phyloP scores from a whole-genome alignment of 164 flowering plant species.

The Magnolia sinica region DNA sequence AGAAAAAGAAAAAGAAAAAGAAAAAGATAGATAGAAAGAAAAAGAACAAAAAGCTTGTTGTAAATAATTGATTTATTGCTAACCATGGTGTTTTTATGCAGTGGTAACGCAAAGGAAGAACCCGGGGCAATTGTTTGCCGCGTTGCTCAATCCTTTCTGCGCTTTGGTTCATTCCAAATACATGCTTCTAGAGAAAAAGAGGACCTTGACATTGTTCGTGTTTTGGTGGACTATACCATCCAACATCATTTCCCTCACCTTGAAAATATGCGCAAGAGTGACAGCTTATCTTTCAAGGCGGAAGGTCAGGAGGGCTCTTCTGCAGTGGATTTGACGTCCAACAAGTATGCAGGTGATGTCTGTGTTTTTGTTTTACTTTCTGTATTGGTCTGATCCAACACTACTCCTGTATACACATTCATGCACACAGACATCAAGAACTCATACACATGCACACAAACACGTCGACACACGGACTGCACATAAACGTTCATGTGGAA shows the following conservation, averaged over 20 bases:
- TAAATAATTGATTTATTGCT: neutral
- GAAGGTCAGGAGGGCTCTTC: constrained; percentile 59
- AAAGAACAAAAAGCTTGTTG: too few species aligned
- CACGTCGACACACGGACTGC: neutral
- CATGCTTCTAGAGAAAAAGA: constrained; percentile 93
- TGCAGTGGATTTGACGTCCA: constrained; percentile 89
- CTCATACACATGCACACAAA: neutral
- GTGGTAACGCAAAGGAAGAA: constrained; percentile 99
- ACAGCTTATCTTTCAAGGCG: constrained; percentile 70
- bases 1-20: too few species aligned
- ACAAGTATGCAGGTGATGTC: constrained; percentile 90
- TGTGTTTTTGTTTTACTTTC: neutral
- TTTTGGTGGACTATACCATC: constrained; percentile 85
- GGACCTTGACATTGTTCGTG: constrained; percentile 71
- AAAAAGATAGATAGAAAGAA: too few species aligned
- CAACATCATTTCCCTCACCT: constrained; percentile 83
- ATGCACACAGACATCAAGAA: neutral
- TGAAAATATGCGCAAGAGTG: constrained; percentile 71
- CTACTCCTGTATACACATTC: neutral
- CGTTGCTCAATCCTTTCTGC: constrained; percentile 93
- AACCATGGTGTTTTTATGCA: constrained; percentile 30
- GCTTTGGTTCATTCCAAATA: constrained; percentile 96
- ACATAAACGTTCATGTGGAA: neutral
- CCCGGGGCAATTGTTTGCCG: constrained; percentile 99
- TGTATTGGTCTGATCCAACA: neutral